Evolutionary conservation across 2,329 filamentous ascomycete species (phyloP), one percentile per base, ranked within the genome.

Genomic region (Penicillium oxalicum): DNA sequence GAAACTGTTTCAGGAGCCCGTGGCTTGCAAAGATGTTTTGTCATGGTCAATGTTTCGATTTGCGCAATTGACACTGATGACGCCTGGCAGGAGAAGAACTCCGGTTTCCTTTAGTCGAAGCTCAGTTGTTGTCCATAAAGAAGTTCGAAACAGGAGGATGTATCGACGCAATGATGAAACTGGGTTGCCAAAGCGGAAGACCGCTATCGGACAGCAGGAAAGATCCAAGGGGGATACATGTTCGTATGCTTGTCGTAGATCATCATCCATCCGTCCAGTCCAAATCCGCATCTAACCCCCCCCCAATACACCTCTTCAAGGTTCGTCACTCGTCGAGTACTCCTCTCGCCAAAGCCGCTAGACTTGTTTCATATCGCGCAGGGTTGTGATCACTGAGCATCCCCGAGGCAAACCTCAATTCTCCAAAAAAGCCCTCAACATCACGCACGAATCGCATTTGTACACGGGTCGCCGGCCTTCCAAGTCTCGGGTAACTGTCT

Each of bases 331-430:
- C 68, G 60, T 70, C 73, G 57, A 72, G 59, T 67, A 71, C 66
- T 53, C 67, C 71, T 62, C 69, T 59, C 50, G 70, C 68, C 63
- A 90, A 70, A 51, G 80, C 79, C 48, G 80, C 78, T 57, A 91
- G 67, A 49, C 81, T 82, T 50, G 80, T 78, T 66, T 90, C 87
- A 62, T 91, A 91, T 55, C 82, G 76, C 26, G 80, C 84, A 3
- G 87, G 87, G 55, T 81, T 88, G 63, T 91, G 87, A 63, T 91
- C 87, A 50, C 81, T 76, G 67, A 91, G 72, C 84, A 89, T 88
- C 40, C 83, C 82, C 25, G 82, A 79, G 4, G 82, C 84, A 63
- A 91, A 89, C 38, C 78, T 74, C 37, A 89, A 72, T 69, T 90
- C 86, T 27, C 79, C 75, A 64, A 90, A 90, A 45, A 80, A 72